Evolutionary conservation across 768 basidiomycete species (phyloP), one percentile per base, ranked within the genome.

Genomic region (Suillus brevipes): DNA sequence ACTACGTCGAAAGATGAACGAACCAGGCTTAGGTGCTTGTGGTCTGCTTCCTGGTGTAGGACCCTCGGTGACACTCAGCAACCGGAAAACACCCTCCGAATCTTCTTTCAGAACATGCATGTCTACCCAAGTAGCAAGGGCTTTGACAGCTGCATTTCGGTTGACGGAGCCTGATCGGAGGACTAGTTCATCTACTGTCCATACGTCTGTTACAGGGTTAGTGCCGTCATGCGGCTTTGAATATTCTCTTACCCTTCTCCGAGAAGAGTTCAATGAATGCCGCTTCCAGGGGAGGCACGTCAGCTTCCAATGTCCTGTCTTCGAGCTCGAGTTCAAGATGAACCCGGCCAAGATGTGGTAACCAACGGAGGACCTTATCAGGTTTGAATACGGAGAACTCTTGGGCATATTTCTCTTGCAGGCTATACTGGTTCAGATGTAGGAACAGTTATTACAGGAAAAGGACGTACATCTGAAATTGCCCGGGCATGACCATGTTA

Each of bases 281-380:
- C 10, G 97, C 97, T 73, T 99, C 96, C 23, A 99, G 76, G 0
- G 95, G 94, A 1, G 89, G 87, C 4, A 93, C 94, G 50, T 94
- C 89, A 4, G 85, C 86, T 25, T 86, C 85, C 40, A 97, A 65
- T 5, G 79, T 86, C 14, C 94, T 89, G 73, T 98, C 97, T 70
- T 89, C 83, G 3, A 99, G 82, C 71, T 94, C 87, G 8, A 99
- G 79, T 62, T 93, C 88, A 60, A 99, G 75, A 42, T 86, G 83
- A 45, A 97, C 86, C 2, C 89, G 92, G 0, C 97, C 97, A 14
- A 97, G 85, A 72, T 96, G 91, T 12, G 94, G 90, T 7, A 98
- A 75, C 91, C 94, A 99, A 56, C 87, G 86, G 40, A 99, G 84
- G 65, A 84, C 86, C 80, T 99, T 98, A 77, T 97, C 95, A 0